Evolutionary conservation across 1,284 basidiomycete species (phyloP).

Genomic region (Baeospora myosura): DNA sequence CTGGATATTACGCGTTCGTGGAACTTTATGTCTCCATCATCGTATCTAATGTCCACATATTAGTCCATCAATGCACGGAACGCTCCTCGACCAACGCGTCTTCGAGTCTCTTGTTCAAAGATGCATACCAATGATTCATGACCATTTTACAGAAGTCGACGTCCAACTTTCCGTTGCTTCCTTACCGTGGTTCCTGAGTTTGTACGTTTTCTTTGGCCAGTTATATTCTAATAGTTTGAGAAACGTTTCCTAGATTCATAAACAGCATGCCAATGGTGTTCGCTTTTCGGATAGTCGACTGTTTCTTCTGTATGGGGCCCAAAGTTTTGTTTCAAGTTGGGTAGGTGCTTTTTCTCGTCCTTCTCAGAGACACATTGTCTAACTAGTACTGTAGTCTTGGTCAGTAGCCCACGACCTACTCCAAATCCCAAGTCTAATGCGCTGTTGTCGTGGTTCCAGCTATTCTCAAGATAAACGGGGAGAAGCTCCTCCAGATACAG

Average conservation of each 20-base stretch:
- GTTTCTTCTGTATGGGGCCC: slow-evolving; percentile 98
- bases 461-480: slow-evolving; percentile 97
- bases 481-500: slow-evolving; percentile 88
- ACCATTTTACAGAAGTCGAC: slow-evolving; percentile 88
- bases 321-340: slow-evolving; percentile 98
- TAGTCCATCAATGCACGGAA: slow-evolving; percentile 98
- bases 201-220: slow-evolving; percentile 49
- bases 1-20: slow-evolving; percentile 91
- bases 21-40: not conserved
- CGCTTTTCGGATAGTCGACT: slow-evolving; percentile 97
- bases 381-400: slow-evolving; percentile 29
- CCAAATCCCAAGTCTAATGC: slow-evolving; percentile 10
- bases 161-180: slow-evolving; percentile 97
- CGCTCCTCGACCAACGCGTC: slow-evolving; percentile 93
- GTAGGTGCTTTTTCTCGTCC: slow-evolving; percentile 38
- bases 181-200: slow-evolving; percentile 94
- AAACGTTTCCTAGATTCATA: slow-evolving; percentile 60
- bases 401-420: slow-evolving; percentile 21
- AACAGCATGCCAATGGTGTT: slow-evolving; percentile 99
- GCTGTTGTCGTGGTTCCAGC: too few species aligned
- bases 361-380: slow-evolving; percentile 11
- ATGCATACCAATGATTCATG: slow-evolving; percentile 87
- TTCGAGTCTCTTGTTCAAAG: slow-evolving; percentile 95
- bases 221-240: not conserved
- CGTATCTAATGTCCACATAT: slow-evolving; percentile 5